Evolutionary conservation across 2,329 filamentous ascomycete genomes (phyloP).

Genomic region (Aureobasidium sp.): DNA sequence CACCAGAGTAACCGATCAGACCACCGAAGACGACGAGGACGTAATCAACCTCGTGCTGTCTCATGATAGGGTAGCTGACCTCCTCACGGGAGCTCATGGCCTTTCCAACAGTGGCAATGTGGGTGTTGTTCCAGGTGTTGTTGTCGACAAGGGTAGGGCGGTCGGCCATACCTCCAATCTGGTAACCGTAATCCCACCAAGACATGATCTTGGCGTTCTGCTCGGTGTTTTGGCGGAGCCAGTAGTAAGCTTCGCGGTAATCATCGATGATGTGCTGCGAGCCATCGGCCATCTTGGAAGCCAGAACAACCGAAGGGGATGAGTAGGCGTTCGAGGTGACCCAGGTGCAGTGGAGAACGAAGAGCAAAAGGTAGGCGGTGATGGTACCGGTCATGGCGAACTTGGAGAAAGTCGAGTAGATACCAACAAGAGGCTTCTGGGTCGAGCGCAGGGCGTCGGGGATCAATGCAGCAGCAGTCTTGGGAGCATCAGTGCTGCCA

Average conservation of each 20-base stretch:
- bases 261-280: slow-evolving; percentile 98
- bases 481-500: slow-evolving; percentile 35
- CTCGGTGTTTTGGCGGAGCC: slow-evolving; percentile 94
- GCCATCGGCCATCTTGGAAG: slow-evolving; percentile 84
- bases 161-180: slow-evolving; percentile 99
- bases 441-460: slow-evolving; percentile 58
- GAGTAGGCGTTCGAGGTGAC: slow-evolving; percentile 99
- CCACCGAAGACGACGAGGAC: slow-evolving; percentile 96
- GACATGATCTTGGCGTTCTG: slow-evolving; percentile 98
- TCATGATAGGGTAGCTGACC: slow-evolving; percentile 97
- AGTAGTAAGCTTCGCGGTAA: slow-evolving; percentile 98
- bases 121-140: slow-evolving; percentile 99
- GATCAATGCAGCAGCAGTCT: slow-evolving; percentile 47
- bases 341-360: slow-evolving; percentile 98
- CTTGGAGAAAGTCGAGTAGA: slow-evolving; percentile 77
- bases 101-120: slow-evolving; percentile 98
- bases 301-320: slow-evolving; percentile 91
- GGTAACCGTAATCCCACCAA: slow-evolving; percentile 99
- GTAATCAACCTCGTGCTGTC: slow-evolving; percentile 97
- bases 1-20: slow-evolving; percentile 91
- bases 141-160: slow-evolving; percentile 96
- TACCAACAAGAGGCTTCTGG: slow-evolving; percentile 66
- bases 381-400: slow-evolving; percentile 63
- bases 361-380: slow-evolving; percentile 76
- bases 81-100: slow-evolving; percentile 97